Base-by-base conservation (phyloP, 2,329 filamentous ascomycete species). In the Hypoxylon rubiginosum region DNA sequence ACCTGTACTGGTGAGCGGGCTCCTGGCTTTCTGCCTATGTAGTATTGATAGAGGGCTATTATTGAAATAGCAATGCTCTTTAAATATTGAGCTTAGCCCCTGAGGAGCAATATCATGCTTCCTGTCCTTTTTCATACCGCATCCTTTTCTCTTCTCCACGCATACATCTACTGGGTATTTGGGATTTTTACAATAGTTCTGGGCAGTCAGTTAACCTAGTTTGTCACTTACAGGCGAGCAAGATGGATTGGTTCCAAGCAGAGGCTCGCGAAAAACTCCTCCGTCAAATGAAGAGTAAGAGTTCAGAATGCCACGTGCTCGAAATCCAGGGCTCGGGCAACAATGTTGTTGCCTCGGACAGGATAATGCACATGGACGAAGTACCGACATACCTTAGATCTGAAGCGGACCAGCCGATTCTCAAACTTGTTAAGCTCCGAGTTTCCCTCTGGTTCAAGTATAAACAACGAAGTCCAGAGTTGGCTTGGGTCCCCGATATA, bases 401-500 rank as follows among this genome's bases (percentile, higher is more conserved):
- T 5, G 11, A 49, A 13, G 4, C 53, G 0, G 24, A 26, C 4
- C 11, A 56, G 13, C 53, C 61, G 15, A 32, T 11, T 13, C 45
- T 67, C 46, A 64, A 45, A 15, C 36, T 67, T 13, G 7, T 64
- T 36, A 19, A n/a, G 5, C 26, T 64, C 5, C 19, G 19, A 0
- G 21, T 56, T 7, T 2, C 4, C 11, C 7, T 2, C n/a, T n/a
- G n/a, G n/a, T n/a, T n/a, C n/a, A n/a, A n/a, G n/a, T n/a, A n/a
- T n/a, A n/a, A 7, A 21, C 26, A 34, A 4, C 30, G 11, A 10
- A 28, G 15, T 9, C 3, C n/a, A 1, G 11, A 30, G 2, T 24
- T 64, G 10, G 30, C 49, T n/a, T 64, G 53, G 61, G 6, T 64
- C 30, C 43, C 46, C 2, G 58, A 62, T 21, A 9, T 56, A n/a